These are phyloP conservation scores for Penicillium sp. DNA, from an alignment of 2,329 filamentous ascomycete genomes.

Conservation along the genomic window DNA sequence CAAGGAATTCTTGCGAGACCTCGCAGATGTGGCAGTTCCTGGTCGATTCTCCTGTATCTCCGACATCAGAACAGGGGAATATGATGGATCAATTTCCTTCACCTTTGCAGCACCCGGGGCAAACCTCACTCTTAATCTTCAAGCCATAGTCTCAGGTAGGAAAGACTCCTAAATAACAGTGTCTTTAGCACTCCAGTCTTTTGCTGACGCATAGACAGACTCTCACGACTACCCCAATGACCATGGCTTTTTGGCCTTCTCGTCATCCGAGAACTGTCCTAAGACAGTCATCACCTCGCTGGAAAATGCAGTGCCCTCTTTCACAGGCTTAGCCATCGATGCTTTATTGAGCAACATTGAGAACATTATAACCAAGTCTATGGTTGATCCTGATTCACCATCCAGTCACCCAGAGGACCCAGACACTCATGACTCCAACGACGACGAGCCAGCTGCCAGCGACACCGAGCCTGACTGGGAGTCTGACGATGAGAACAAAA, in stretches of 20 bases:
- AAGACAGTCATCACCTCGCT: conserved; percentile 37
- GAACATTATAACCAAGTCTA: conserved; percentile 30
- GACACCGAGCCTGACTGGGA: conserved; percentile 34
- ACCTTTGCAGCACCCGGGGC: conserved; percentile 41
- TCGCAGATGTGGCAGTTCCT: conserved; percentile 39
- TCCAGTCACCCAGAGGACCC: conserved; percentile 6
- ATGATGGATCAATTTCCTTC: conserved; percentile 71
- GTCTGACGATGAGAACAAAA: conserved; percentile 21
- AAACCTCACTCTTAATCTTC: conserved; percentile 30
- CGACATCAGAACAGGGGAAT: conserved; percentile 59
- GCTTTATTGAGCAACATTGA: conserved; percentile 51
- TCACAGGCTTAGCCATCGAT: conserved; percentile 42
- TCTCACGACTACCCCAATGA: conserved; percentile 58
- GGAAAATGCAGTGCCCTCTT: conserved; percentile 37
- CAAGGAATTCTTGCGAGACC: conserved; percentile 62
- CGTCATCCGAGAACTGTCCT: conserved; percentile 38
- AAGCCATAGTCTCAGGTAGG: conserved; percentile 41
- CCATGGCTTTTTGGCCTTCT: conserved; percentile 51
- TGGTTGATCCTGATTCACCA: conserved; percentile 3
- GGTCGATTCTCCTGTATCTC: conserved; percentile 49
- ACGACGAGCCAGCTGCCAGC: conserved; percentile 26
- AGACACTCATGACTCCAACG: conserved; percentile 1
- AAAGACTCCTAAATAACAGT: not conserved
- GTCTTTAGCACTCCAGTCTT: not conserved
- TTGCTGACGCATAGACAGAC: conserved; percentile 39